phyloP scores from a whole-genome alignment of 1,139 yeast species.

The Suhomyces anneliseae region DNA sequence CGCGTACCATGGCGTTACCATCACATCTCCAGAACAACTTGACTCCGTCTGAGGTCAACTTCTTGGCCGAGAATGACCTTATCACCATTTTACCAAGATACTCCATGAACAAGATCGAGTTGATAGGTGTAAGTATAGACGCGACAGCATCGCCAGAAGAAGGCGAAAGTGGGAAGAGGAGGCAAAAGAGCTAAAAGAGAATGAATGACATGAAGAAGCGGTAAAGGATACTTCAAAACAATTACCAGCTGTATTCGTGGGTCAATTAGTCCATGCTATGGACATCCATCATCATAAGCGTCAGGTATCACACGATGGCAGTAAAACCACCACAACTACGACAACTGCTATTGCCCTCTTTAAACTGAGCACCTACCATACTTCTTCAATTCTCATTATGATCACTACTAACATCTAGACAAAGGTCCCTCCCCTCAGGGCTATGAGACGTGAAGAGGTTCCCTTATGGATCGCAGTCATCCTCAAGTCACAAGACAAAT shows the following conservation, averaged over 20 bases:
- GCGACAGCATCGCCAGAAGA: not conserved
- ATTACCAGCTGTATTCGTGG: too few relatives aligned
- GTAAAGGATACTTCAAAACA: too few relatives aligned
- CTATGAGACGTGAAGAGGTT: conserved; percentile 68
- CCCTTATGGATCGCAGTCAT: conserved; percentile 90
- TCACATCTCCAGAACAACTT: conserved; percentile 54
- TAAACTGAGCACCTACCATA: not conserved
- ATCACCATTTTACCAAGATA: conserved; percentile 77
- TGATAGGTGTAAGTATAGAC: conserved; percentile 55
- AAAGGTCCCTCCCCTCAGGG: conserved; percentile 54
- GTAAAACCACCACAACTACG: not conserved
- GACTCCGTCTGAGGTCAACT: conserved; percentile 76
- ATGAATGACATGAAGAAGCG: too few relatives aligned
- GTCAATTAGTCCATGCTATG: too few relatives aligned
- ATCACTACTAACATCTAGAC: conserved; percentile 24
- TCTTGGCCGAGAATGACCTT: conserved; percentile 77
- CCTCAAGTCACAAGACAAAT: conserved; percentile 79
- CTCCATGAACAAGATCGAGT: conserved; percentile 58
- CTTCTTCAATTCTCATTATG: not conserved
- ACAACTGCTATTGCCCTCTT: not conserved
- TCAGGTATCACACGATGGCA: too few relatives aligned
- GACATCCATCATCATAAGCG: too few relatives aligned
- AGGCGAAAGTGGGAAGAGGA: too few relatives aligned
- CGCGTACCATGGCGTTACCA: conserved; percentile 63
- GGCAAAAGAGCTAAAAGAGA: not conserved